These are phyloP conservation scores for Coelastrella sp. DNA, from an alignment of 139 green algal genomes.

Conservation along the genomic window DNA sequence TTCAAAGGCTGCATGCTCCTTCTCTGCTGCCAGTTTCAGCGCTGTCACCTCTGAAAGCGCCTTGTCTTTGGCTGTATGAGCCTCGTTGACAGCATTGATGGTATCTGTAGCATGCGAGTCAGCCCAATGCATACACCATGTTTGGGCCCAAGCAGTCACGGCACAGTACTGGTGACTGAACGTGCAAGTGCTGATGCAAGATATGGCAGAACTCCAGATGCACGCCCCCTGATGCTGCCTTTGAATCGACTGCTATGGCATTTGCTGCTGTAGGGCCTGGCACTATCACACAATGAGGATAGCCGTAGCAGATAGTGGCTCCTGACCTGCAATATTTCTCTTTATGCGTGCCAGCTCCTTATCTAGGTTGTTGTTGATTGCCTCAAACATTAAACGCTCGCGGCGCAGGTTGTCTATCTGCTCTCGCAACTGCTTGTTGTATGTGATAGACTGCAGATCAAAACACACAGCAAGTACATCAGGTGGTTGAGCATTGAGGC, in stretches of 20 bases:
- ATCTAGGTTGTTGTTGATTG: constrained; percentile 86
- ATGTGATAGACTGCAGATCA: constrained; percentile 65
- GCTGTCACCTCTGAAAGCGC: constrained; percentile 79
- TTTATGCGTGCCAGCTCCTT: constrained; percentile 50
- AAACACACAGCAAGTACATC: not conserved
- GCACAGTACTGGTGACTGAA: too few relatives aligned
- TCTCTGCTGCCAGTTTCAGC: constrained; percentile 84
- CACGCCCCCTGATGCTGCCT: too few relatives aligned
- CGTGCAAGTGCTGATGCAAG: too few relatives aligned
- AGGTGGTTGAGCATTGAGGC: too few relatives aligned
- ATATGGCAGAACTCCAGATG: too few relatives aligned
- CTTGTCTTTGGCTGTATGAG: constrained; percentile 81
- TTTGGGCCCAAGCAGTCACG: too few relatives aligned
- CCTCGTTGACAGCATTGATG: constrained; percentile 72
- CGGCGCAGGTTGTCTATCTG: constrained; percentile 89
- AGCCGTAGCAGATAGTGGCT: too few relatives aligned
- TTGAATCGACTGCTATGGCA: too few relatives aligned
- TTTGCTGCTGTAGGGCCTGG: not conserved
- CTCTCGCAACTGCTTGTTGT: constrained; percentile 84
- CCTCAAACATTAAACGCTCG: constrained; percentile 91
- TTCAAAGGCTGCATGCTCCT: constrained; percentile 87
- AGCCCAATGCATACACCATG: too few relatives aligned
- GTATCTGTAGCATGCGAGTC: constrained; percentile 72
- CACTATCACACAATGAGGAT: too few relatives aligned
- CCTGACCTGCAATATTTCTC: constrained; percentile 41